Evolutionary conservation across 345 rosid genomes (phyloP).

Genomic region (Populus pruinosa): DNA sequence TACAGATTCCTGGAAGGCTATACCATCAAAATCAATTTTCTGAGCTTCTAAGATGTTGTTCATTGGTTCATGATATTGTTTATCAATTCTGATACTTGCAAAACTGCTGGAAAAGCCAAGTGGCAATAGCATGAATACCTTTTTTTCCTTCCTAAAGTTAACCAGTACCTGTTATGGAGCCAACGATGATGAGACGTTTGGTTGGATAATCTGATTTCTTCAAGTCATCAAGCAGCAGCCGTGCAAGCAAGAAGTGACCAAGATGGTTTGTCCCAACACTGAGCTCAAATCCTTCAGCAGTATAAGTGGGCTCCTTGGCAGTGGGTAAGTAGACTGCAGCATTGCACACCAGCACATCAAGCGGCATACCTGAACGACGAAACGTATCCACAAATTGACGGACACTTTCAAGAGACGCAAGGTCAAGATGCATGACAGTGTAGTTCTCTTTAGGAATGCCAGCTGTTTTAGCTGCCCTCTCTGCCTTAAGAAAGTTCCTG

Average conservation of each 20-base stretch:
- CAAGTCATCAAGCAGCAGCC: slow-evolving; percentile 75
- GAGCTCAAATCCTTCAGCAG: slow-evolving; percentile 92
- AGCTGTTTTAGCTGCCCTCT: slow-evolving; percentile 73
- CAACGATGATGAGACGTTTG: slow-evolving; percentile 86
- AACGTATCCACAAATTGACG: slow-evolving; percentile 68
- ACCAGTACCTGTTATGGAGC: slow-evolving; percentile 79
- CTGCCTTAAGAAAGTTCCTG: slow-evolving; percentile 85
- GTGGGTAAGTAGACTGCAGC: slow-evolving; percentile 92
- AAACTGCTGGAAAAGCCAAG: neutral
- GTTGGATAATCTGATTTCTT: slow-evolving; percentile 73
- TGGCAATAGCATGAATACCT: neutral
- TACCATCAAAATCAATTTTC: neutral
- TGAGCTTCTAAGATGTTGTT: neutral
- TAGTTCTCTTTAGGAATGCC: slow-evolving; percentile 78
- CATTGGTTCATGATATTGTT: neutral
- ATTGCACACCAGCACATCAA: slow-evolving; percentile 86
- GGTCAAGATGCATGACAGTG: slow-evolving; percentile 91
- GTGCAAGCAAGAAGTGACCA: slow-evolving; percentile 81
- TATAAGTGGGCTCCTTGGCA: slow-evolving; percentile 79
- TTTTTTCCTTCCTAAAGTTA: neutral
- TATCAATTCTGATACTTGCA: neutral
- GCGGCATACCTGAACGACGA: slow-evolving; percentile 52
- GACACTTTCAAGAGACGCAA: slow-evolving; percentile 85
- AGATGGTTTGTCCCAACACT: slow-evolving; percentile 97
- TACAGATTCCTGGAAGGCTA: neutral